Evolutionary conservation across 345 rosid species (phyloP), one percentile per base, ranked within the genome.

Genomic region (Eucalyptus curtisii): DNA sequence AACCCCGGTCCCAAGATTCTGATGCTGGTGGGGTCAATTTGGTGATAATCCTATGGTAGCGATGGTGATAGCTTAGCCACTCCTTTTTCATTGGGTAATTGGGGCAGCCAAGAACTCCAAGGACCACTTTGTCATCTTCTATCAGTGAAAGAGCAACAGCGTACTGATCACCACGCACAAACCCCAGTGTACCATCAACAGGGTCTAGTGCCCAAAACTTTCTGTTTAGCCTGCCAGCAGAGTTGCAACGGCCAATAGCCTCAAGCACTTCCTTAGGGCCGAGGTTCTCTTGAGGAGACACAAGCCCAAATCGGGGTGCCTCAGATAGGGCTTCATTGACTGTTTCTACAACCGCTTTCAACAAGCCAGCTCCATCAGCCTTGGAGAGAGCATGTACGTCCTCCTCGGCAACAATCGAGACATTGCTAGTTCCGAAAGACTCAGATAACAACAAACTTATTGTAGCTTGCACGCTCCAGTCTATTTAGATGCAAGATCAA

Each of bases 141-240:
- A 97, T 95, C 93, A 97, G 91, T 82, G 97, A 96, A 81, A 97
- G 88, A n/a, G 99, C 99, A 64, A 96, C 95, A 59, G 99, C 99
- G 52, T 97, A 97, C 91, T 97, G 99, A 91, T 96, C 96, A 42
- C 97, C 99, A 48, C 99, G 97, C n/a, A 97, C 95, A 90, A 97
- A 97, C 25, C 99, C 99, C 88, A 97, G 93, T 19, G 99, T 97
- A 64, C 99, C 99, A 86, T 96, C 99, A 14, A 97, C 97, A 15
- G 99, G 99, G 91, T 97, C 99, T 68, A 97, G 98, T 25, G 95
- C 97, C 99, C 99, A 97, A 88, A 94, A 95, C 89, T 94, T 95
- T 93, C 97, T 97, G 5, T 50, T 88, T 44, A 96, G 92, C 2
- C 99, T 98, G 88, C 97, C 99, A 61, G 89, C 88, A 10, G 99